Base-by-base conservation (phyloP, 2,329 filamentous ascomycete species). In the Mollisiaceae sp. region DNA sequence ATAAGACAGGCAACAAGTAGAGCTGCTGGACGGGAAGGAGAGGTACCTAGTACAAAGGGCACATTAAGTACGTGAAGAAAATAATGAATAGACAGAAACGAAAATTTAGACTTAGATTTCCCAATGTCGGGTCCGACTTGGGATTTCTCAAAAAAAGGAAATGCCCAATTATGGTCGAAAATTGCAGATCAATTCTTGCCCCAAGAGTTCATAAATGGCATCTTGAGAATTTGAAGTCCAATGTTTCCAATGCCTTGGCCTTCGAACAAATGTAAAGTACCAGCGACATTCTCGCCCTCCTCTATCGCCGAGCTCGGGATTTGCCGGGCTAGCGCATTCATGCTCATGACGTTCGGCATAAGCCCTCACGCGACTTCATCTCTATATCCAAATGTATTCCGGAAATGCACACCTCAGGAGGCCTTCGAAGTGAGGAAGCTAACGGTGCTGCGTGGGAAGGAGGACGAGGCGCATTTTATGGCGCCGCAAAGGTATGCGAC, bases 31-130 rank as follows among this genome's bases (percentile, higher is more conserved):
- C 90, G 91, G 77, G 93, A 96, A 79, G 93, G 93, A 2, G 95
- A 99, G 83, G 89, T 98, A 32, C 92, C 94, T 61, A 97, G 94
- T 81, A 98, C 94, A 9, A 98, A 98, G 86, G 94, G 94, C 12
- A 97, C 97, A 39, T 78, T 97, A 79, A 88, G 82, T 74, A 85
- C 86, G 18, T 89, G 56, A 69, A 22, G 20, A 57, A 12, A 5
- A 57, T 1, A 18, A 57, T 57, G 55, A 12, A 8, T 57, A 12
- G 8, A 14, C 8, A 27, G 27, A n/a, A 35, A 54, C 12, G 8
- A 35, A 27, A 32, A 32, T 32, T 3, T 54, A 54, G 50, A 54
- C 24, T 54, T 54, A 18, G 50, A 4, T 22, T 18, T 27, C 9
- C 15, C 24, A 54, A 18, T 54, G 8, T 54, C 22, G 15, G 18